Base-by-base conservation (phyloP, 768 basidiomycete genomes). In the Phaeolepiota aurea region DNA sequence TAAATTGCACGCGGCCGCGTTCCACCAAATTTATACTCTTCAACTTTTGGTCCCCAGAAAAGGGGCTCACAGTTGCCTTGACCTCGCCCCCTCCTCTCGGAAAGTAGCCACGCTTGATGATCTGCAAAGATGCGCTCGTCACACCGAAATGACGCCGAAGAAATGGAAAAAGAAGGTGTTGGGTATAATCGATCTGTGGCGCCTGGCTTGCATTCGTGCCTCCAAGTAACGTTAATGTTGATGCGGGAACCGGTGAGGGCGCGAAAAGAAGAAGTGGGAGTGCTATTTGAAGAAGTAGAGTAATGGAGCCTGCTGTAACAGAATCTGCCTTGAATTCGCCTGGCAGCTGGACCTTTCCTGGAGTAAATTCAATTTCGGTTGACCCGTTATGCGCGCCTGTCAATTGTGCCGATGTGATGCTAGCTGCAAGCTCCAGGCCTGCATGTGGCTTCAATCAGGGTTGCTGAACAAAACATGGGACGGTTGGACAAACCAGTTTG, bases 181-280 rank as follows among this genome's bases (percentile, higher is more conserved):
- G 65, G 3, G 71, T 72, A 54, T 86, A 87, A 58, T 88, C 86
- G 20, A 86, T 72, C 47, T 87, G 87, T 0, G 87, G 87, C 3
- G 85, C 84, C 32, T 69, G 57, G 2, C 64, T 58, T 14, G 83
- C 82, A 45, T 87, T 87, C 2, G 86, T 87, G 2, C 85, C 87
- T 5, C 87, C 86, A 0, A 63, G 61, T 1, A 88, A 68, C 5
- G 61, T 62, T 18, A 88, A 65, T 2, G 61, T 66, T 7, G 79
- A 77, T 0, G 65, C 51, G 5, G 46, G 20, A 3, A 45, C 52
- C 0, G 62, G 46, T 1, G 49, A 45, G 11, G 58, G 45, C 4
- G 73, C 62, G 55, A 84, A 87, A 14, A 85, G 45, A 20, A 88
- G 67, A 41, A 83, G 70, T 1, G 86, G 83, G 15, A 87, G 64